Evolutionary conservation across 352 stramenopile genomes (phyloP).

Genomic region (Albugo laibachii): DNA sequence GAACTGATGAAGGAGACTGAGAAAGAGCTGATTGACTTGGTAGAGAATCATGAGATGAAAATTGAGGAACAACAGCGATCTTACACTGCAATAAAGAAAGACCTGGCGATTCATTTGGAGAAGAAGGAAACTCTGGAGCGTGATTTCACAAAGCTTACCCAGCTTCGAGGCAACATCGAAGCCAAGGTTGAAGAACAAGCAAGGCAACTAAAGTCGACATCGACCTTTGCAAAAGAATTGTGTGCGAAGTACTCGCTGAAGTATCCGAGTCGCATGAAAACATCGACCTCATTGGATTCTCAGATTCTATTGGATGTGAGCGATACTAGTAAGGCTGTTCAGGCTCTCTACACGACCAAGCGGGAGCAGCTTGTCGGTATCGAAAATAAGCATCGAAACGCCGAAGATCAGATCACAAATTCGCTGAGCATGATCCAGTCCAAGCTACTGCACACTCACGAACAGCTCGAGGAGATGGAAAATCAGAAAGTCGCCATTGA

Average conservation of each 20-base stretch:
- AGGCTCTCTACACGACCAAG: slow-evolving; percentile 8
- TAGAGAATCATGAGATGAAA: slow-evolving; percentile 35
- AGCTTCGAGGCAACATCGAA: slow-evolving; percentile 24
- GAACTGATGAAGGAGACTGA: slow-evolving; percentile 55
- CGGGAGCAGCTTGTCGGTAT: slow-evolving; percentile 14
- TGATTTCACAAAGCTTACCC: slow-evolving; percentile 16
- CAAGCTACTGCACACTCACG: slow-evolving; percentile 23
- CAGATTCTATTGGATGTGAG: slow-evolving; percentile 19
- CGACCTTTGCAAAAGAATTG: slow-evolving; percentile 13
- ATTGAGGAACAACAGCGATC: slow-evolving; percentile 20
- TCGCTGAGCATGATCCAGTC: slow-evolving; percentile 17
- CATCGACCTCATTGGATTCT: neutral
- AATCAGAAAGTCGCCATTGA: slow-evolving; percentile 18
- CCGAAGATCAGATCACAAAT: slow-evolving; percentile 22
- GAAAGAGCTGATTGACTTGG: slow-evolving; percentile 23
- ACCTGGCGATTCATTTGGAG: slow-evolving; percentile 12
- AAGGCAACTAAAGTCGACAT: slow-evolving; percentile 15
- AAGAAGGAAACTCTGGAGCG: slow-evolving; percentile 15
- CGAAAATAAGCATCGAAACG: slow-evolving; percentile 18
- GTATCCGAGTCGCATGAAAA: neutral
- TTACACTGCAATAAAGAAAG: slow-evolving; percentile 13
- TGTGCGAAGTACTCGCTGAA: neutral
- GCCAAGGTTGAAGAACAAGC: slow-evolving; percentile 17
- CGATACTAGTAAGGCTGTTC: slow-evolving; percentile 2
- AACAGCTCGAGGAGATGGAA: slow-evolving; percentile 28